Percentiles rank a stretch among this genome's conserved stretches.
Conservation (phyloP, 805 yeast genomes). For the Torulaspora maleeae region DNA sequence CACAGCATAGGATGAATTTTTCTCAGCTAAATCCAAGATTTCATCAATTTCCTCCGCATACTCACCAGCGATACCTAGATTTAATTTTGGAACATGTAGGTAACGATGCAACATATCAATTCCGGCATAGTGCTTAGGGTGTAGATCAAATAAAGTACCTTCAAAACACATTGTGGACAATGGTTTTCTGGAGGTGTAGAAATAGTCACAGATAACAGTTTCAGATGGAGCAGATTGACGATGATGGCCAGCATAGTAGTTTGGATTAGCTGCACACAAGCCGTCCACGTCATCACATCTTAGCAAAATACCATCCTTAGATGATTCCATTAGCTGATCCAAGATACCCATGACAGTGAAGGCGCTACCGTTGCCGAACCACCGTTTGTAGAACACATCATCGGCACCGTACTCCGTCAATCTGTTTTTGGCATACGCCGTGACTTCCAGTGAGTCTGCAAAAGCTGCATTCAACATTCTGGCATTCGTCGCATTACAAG, state of each 20-base stretch:
- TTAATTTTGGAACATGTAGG: constrained; percentile 36
- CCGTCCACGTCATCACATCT: constrained; percentile 42
- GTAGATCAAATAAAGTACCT: constrained; percentile 33
- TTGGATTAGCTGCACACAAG: constrained; percentile 30
- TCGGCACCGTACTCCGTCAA: constrained; percentile 34
- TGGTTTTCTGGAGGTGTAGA: constrained; percentile 34
- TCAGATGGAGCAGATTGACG: constrained; percentile 37
- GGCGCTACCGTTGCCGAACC: constrained; percentile 39
- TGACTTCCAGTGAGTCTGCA: constrained; percentile 33
- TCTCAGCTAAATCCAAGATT: constrained; percentile 34
- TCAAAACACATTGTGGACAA: constrained; percentile 36
- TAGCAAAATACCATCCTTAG: constrained; percentile 35
- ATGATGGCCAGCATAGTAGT: constrained; percentile 41
- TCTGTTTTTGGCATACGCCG: constrained; percentile 38
- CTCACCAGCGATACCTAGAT: constrained; percentile 36
- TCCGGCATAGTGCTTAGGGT: constrained; percentile 35
- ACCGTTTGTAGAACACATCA: constrained; percentile 34
- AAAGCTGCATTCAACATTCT: constrained; percentile 25
- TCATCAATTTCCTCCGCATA: constrained; percentile 37
- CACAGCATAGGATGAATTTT: constrained; percentile 35
- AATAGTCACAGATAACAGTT: constrained; percentile 40
- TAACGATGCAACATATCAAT: constrained; percentile 39
- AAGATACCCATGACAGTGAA: constrained; percentile 38
- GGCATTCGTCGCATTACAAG: constrained; percentile 15
- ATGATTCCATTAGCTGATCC: constrained; percentile 34